Evolutionary conservation across 1,284 basidiomycete genomes (phyloP).

Genomic region (Trichosporon ovoides): DNA sequence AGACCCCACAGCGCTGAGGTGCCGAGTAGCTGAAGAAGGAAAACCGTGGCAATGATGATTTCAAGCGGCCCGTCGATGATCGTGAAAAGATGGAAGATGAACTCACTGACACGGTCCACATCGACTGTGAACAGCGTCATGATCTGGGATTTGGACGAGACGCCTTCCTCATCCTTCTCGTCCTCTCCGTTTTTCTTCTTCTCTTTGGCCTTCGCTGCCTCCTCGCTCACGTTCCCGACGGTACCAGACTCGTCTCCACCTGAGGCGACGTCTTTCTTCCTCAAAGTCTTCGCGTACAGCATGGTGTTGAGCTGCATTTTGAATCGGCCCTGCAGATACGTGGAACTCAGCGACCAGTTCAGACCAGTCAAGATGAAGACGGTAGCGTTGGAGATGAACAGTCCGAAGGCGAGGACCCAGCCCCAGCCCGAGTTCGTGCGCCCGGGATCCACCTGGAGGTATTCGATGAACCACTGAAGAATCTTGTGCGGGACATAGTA

Average conservation of each 20-base stretch:
- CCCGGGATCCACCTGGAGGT: conserved; percentile 61
- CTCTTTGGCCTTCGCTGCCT: conserved; percentile 38
- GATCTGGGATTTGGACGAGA: conserved; percentile 83
- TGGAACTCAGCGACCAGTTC: conserved; percentile 44
- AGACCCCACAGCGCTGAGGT: conserved; percentile 65
- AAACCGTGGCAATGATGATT: conserved; percentile 66
- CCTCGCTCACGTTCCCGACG: conserved; percentile 27
- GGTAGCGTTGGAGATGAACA: conserved; percentile 62
- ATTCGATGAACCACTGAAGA: conserved; percentile 64
- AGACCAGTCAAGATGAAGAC: conserved; percentile 52
- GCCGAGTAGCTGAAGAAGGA: conserved; percentile 76
- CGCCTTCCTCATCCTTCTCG: conserved; percentile 63
- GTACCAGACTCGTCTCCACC: conserved; percentile 28
- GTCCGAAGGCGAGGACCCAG: conserved; percentile 52
- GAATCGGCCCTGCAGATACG: conserved; percentile 53
- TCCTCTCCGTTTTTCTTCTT: conserved; percentile 33
- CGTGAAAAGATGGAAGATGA: conserved; percentile 60
- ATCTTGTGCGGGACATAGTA: conserved; percentile 78
- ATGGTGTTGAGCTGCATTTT: conserved; percentile 77
- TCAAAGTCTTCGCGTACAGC: conserved; percentile 80
- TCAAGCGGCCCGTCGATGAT: conserved; percentile 75
- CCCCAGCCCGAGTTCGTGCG: conserved; percentile 50
- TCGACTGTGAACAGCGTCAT: conserved; percentile 70
- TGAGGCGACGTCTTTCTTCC: conserved; percentile 72
- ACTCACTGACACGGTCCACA: conserved; percentile 80